Evolutionary conservation across 148 eudicot species (phyloP).

Genomic region (Silene conica): DNA sequence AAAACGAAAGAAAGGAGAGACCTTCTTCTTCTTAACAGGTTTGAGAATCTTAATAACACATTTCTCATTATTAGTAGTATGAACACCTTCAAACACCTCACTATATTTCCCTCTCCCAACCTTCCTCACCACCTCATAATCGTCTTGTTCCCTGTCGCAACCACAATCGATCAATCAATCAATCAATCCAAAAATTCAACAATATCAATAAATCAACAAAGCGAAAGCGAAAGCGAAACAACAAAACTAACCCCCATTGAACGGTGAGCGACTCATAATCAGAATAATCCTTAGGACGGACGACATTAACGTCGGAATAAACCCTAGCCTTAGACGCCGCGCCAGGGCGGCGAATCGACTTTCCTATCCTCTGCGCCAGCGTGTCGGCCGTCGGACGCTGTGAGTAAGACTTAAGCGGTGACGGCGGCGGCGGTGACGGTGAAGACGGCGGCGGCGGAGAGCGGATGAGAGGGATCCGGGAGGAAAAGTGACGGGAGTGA

Average conservation of each 20-base stretch:
- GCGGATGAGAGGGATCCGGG: neutral
- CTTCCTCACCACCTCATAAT: slow-evolving; percentile 96
- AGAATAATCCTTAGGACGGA: slow-evolving; percentile 86
- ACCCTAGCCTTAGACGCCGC: slow-evolving; percentile 86
- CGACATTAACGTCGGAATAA: slow-evolving; percentile 73
- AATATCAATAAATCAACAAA: no score
- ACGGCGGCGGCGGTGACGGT: neutral
- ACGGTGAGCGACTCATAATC: slow-evolving; percentile 87
- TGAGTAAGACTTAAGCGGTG: neutral
- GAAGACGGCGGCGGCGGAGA: neutral
- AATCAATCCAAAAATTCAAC: neutral
- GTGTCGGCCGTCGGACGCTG: slow-evolving; percentile 28
- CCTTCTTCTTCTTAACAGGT: slow-evolving; percentile 98
- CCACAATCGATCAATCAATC: neutral
- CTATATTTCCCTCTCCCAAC: slow-evolving; percentile 95
- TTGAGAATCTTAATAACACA: slow-evolving; percentile 92
- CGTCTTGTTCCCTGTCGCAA: slow-evolving; percentile 70
- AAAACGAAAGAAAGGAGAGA: slow-evolving; percentile 12
- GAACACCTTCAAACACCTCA: slow-evolving; percentile 90
- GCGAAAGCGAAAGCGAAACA: neutral
- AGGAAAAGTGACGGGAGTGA: neutral
- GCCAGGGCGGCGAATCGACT: slow-evolving; percentile 83
- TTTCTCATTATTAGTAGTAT: slow-evolving; percentile 65
- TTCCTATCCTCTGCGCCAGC: slow-evolving; percentile 89
- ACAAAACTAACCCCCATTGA: slow-evolving; percentile 77